Conservation (phyloP, 768 basidiomycete genomes). For the Kwoniella pini region DNA sequence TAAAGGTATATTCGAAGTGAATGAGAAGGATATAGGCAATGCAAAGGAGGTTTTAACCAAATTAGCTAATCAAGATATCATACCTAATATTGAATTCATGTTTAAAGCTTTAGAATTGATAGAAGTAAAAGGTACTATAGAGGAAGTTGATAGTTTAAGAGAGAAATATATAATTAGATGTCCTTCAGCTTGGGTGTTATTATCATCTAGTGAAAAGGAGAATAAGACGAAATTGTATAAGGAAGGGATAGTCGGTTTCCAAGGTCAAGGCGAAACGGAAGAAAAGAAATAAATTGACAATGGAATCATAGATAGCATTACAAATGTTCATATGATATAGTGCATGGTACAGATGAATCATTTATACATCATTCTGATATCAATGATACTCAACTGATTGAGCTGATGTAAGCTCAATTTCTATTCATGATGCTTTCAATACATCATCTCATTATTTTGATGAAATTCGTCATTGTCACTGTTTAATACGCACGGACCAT, state of each 20-base stretch:
- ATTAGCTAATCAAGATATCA: slow-evolving; percentile 22
- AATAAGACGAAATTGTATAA: slow-evolving; percentile 10
- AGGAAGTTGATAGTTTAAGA: slow-evolving; percentile 19
- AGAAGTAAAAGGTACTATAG: background rate
- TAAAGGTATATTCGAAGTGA: slow-evolving; percentile 55
- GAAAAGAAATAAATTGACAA: slow-evolving; percentile 2
- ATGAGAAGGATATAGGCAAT: background rate
- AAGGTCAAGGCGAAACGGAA: background rate
- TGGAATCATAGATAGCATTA: too few relatives aligned
- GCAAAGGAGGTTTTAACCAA: slow-evolving; percentile 14
- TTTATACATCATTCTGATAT: too few relatives aligned
- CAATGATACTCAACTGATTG: too few relatives aligned
- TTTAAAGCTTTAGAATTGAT: slow-evolving; percentile 20
- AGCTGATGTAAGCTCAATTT: too few relatives aligned
- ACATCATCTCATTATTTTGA: too few relatives aligned
- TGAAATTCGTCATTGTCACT: too few relatives aligned
- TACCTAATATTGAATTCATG: slow-evolving; percentile 21
- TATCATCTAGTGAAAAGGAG: slow-evolving; percentile 15
- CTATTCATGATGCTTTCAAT: too few relatives aligned
- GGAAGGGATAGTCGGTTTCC: slow-evolving; percentile 1
- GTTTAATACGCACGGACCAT: too few relatives aligned
- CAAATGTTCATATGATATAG: too few relatives aligned
- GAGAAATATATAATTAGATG: slow-evolving; percentile 15
- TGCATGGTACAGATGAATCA: too few relatives aligned
- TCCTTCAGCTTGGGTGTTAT: slow-evolving; percentile 33